Evolutionary conservation across 495 filamentous ascomycete species (phyloP), one percentile per base, ranked within the genome.

Genomic region (Xylaria acuta): DNA sequence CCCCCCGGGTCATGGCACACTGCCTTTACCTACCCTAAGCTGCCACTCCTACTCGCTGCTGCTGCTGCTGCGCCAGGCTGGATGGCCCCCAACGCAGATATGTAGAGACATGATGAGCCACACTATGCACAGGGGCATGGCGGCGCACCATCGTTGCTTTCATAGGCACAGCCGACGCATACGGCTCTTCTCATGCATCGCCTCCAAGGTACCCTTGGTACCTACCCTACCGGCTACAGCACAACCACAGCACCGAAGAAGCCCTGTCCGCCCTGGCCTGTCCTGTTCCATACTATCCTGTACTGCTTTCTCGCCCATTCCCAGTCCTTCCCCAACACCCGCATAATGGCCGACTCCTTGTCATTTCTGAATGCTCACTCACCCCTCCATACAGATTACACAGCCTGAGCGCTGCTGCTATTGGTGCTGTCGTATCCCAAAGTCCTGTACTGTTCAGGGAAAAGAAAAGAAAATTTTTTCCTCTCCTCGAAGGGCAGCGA

Each of bases 381-480:
- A 72, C 70, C 70, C 69, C 70, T 72, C 70, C 62, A 41, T 64
- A 65, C 63, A 72, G 70, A 72, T 72, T 67, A 72, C 70, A 72
- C 70, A 60, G 51, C 70, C 63, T 60, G 62, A 72, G 70, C 51
- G 63, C 70, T 67, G 70, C 60, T 60, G 63, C 63, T 51, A 72
- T 72, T 72, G 70, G 70, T 67, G 70, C 70, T 66, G 60, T 43
- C 40, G 25, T 45, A 38, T 47, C 47, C 69, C 47, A 54, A 71
- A 64, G 69, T 71, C 69, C 69, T 71, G 69, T 72, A 58, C 70
- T 72, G 70, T 72, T 66, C 60, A 72, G 70, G 70, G 70, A 72
- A 67, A 72, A 72, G 70, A 66, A 72, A 72, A 65, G 38, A 60
- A 62, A 71, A 64, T 54, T 22, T 54, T 64, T 53, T 56, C 45